phyloP scores from a whole-genome alignment of 352 stramenopile genomes.

The Pythium utonaiense region DNA sequence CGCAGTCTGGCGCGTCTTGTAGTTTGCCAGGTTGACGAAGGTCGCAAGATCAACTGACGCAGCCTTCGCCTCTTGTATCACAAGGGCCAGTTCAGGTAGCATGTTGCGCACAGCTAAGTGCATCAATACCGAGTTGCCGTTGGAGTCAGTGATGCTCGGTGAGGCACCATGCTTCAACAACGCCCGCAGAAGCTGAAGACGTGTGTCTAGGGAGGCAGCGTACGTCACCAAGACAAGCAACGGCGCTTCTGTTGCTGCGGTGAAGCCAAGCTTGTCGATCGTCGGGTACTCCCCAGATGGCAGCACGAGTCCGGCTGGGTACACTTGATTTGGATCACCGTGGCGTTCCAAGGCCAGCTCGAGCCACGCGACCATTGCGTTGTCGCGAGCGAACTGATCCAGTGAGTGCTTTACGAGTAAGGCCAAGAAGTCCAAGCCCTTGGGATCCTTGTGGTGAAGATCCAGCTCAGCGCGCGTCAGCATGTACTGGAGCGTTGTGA shows the following conservation, averaged over 20 bases:
- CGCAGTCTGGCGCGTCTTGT: constrained; percentile 30
- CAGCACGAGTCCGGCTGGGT: neutral
- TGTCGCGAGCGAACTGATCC: constrained; percentile 24
- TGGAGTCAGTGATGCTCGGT: constrained; percentile 34
- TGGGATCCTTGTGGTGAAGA: neutral
- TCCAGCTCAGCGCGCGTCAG: neutral
- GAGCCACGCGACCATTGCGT: constrained; percentile 34
- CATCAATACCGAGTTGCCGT: constrained; percentile 57
- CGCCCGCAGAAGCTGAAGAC: constrained; percentile 35
- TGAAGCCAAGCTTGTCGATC: constrained; percentile 27
- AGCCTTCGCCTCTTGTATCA: constrained; percentile 36
- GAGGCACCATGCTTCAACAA: constrained; percentile 56
- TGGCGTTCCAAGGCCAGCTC: constrained; percentile 21
- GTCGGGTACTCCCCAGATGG: constrained; percentile 20
- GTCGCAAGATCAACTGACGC: constrained; percentile 34
- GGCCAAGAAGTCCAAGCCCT: constrained; percentile 7
- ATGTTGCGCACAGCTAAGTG: constrained; percentile 57
- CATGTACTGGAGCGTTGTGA: constrained; percentile 17
- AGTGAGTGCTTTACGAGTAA: constrained; percentile 43
- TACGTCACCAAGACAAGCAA: constrained; percentile 41
- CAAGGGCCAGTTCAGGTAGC: constrained; percentile 36
- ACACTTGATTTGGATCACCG: neutral
- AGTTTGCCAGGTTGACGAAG: constrained; percentile 21
- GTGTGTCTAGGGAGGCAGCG: constrained; percentile 19
- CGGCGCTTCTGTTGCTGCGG: constrained; percentile 26